Evolutionary conservation across 352 stramenopile genomes (phyloP), one percentile per base, ranked within the genome.

Genomic region (Peronospora farinosa): DNA sequence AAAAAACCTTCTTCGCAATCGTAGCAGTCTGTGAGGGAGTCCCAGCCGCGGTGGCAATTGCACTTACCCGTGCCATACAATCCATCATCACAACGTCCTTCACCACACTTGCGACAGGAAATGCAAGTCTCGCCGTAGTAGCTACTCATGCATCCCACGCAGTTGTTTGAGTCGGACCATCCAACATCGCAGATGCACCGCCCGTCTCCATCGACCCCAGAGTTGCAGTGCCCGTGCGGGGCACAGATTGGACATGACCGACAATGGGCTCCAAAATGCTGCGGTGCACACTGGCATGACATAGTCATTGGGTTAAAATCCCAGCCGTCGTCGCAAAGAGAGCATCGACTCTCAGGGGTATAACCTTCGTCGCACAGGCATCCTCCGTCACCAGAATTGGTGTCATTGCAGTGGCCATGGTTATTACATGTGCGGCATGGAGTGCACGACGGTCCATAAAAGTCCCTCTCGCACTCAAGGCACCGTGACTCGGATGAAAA

Each of bases 101-200:
- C 59, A 11, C 82, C 84, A 40, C 84, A 95, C 17, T 86, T 83
- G 7, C 79, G 78, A 51, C 84, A 95, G 7, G 65, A 7, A 2
- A 77, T 51, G 46, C 84, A 95, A 27, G 69, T 80, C 40, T 83
- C 65, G 7, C 84, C 67, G 46, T 73, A 95, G 51, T 92, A 95
- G 12, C 82, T 77, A 30, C 62, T 67, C 78, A 92, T 92, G 47
- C 84, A 95, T 7, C 82, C 80, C 35, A 92, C 84, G 47, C 84
- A 95, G 42, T 92, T 91, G 63, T 90, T 91, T 10, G 83, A 95
- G 47, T 89, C 74, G 10, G 81, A 89, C 80, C 82, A 95, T 8
- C 83, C 84, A 17, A 83, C 54, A 27, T 92, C 76, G 51, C 84
- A 95, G 27, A 92, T 90, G 42, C 84, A 95, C 2, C 78, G 70